Evolutionary conservation across 2,329 filamentous ascomycete species (phyloP).

Genomic region (Cercospora berteroae): DNA sequence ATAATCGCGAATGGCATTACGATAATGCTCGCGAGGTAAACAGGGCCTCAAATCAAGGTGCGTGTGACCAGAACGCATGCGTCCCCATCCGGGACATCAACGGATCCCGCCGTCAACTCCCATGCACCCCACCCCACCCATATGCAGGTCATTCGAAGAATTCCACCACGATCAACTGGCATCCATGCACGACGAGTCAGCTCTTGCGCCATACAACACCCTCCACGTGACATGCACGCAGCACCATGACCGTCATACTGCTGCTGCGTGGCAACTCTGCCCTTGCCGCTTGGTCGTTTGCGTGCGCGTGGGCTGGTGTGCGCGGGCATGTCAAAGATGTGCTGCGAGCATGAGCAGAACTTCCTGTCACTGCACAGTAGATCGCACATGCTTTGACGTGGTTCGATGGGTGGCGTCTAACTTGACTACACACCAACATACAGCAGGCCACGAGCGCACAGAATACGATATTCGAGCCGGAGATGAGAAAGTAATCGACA

Average conservation of each 20-base stretch:
- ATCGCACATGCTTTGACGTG: slow-evolving; percentile 7
- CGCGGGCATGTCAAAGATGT: slow-evolving; percentile 1
- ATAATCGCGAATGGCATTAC: too few species aligned
- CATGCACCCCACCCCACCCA: not conserved
- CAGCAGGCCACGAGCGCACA: not conserved
- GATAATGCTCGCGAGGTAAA: too few species aligned
- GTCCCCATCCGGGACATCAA: not conserved
- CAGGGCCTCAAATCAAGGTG: not conserved
- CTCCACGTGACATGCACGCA: slow-evolving; percentile 3
- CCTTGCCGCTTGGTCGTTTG: not conserved
- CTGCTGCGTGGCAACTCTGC: slow-evolving; percentile 3
- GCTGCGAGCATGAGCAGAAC: slow-evolving; percentile 1
- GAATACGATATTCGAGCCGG: not conserved
- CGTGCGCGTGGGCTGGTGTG: not conserved
- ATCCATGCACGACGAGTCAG: slow-evolving; percentile 8
- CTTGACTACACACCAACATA: not conserved
- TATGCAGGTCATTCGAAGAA: not conserved
- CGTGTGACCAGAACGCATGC: not conserved
- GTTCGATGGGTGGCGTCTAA: not conserved
- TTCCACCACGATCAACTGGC: not conserved
- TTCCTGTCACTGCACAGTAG: slow-evolving; percentile 1
- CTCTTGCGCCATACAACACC: not conserved
- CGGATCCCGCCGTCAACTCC: not conserved
- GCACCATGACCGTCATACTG: slow-evolving; percentile 1
- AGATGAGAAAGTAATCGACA: not conserved